Conservation (phyloP, 768 basidiomycete genomes). For the Amylocystis lapponica region DNA sequence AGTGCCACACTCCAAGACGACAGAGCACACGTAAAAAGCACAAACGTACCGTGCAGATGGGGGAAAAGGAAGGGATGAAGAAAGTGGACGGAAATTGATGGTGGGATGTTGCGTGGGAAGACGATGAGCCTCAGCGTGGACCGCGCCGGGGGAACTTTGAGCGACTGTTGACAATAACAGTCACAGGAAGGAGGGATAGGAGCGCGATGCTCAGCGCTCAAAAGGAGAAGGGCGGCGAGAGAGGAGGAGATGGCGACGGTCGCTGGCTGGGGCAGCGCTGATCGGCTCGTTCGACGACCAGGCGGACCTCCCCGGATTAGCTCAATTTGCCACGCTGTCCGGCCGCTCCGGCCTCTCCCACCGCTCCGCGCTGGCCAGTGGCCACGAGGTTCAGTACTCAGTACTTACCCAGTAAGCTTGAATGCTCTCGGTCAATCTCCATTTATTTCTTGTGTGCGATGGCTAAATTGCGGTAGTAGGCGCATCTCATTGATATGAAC, state of each 20-base stretch:
- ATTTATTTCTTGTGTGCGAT: too few species aligned
- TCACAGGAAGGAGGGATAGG: too few species aligned
- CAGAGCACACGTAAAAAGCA: background rate
- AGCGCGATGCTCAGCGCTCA: background rate
- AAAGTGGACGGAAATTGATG: slow-evolving; percentile 11
- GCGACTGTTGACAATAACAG: too few species aligned
- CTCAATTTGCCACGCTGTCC: background rate
- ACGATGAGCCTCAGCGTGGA: too few species aligned
- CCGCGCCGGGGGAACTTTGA: too few species aligned
- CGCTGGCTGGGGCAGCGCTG: slow-evolving; percentile 10
- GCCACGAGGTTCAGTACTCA: background rate
- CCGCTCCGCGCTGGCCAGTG: background rate
- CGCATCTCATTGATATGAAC: too few species aligned
- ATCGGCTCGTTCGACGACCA: slow-evolving; percentile 7
- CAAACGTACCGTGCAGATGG: slow-evolving; percentile 10
- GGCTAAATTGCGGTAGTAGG: too few species aligned
- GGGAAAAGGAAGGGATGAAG: slow-evolving; percentile 7
- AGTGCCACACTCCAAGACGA: background rate
- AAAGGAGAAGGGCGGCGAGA: slow-evolving; percentile 2
- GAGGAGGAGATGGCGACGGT: slow-evolving; percentile 12
- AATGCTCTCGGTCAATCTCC: too few species aligned
- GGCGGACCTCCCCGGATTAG: slow-evolving; percentile 4
- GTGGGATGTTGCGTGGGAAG: slow-evolving; percentile 15
- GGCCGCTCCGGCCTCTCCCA: background rate
- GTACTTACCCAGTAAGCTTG: background rate